phyloP scores from a whole-genome alignment of 805 yeast genomes.

The Schwanniomyces vanrijiae region DNA sequence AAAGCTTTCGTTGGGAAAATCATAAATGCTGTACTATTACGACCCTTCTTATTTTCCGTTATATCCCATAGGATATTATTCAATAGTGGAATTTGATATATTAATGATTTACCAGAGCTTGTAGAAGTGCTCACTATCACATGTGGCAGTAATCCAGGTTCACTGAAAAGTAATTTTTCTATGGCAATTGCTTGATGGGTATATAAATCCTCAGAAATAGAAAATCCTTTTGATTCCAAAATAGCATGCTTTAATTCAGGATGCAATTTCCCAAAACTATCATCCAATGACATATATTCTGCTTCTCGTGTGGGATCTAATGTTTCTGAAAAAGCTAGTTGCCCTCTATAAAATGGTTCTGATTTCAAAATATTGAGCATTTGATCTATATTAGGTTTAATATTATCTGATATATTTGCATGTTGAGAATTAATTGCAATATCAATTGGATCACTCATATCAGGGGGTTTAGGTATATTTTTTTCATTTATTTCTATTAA shows the following conservation, averaged over 20 bases:
- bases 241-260: constrained; percentile 52
- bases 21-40: constrained; percentile 68
- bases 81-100: constrained; percentile 85
- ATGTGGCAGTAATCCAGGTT: constrained; percentile 44
- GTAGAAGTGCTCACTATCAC: constrained; percentile 93
- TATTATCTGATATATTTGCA: constrained; percentile 3
- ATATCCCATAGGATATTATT: constrained; percentile 41
- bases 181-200: constrained; percentile 83
- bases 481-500: constrained; percentile 35
- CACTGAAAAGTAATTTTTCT: constrained; percentile 44
- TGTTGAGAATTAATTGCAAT: constrained; percentile 10
- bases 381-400: constrained; percentile 41
- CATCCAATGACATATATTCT: constrained; percentile 40
- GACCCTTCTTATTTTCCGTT: constrained; percentile 22
- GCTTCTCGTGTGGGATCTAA: constrained; percentile 49
- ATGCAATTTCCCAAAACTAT: constrained; percentile 31
- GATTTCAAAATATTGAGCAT: constrained; percentile 50
- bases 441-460: constrained; percentile 53
- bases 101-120: constrained; percentile 92
- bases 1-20: constrained; percentile 96
- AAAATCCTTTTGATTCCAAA: constrained; percentile 42
- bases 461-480: constrained; percentile 49
- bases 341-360: constrained; percentile 57
- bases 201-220: constrained; percentile 53
- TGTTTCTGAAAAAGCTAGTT: constrained; percentile 55